Percentiles rank a stretch among this genome's conserved stretches.
Evolutionary conservation across 352 stramenopile species (phyloP).

Genomic region (Pythium plurisporium): DNA sequence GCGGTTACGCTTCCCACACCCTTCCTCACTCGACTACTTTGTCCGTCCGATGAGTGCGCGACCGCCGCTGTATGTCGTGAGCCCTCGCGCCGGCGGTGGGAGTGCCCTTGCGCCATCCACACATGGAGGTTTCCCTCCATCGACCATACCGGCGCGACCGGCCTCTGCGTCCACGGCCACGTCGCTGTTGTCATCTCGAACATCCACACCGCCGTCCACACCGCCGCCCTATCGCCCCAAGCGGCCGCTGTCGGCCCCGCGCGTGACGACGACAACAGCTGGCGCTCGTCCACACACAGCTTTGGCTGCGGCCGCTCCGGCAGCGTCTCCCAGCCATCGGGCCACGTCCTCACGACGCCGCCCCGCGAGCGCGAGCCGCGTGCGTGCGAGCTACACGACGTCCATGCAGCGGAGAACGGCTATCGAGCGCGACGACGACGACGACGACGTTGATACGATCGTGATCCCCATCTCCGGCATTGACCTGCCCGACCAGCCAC

Average conservation of each 20-base stretch:
- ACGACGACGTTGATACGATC: conserved; percentile 24
- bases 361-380: conserved; percentile 36
- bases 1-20: neutral
- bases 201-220: neutral
- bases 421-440: conserved; percentile 16
- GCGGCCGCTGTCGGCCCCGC: conserved; percentile 18
- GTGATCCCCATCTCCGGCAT: conserved; percentile 3
- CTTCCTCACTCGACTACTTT: neutral
- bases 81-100: conserved; percentile 3
- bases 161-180: conserved; percentile 1
- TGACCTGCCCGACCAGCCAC: neutral
- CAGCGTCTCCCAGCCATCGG: too few species aligned
- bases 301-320: too few species aligned
- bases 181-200: neutral
- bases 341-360: conserved; percentile 14
- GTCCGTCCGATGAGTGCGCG: conserved; percentile 2
- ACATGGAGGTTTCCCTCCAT: conserved; percentile 4
- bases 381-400: conserved; percentile 14
- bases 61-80: conserved; percentile 7
- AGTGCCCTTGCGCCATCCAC: neutral
- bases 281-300: neutral
- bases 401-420: conserved; percentile 1
- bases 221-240: conserved; percentile 3
- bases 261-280: conserved; percentile 4
- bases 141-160: conserved; percentile 1